These are phyloP conservation scores for Phaeosphaeriaceae sp. DNA, from an alignment of 2,329 filamentous ascomycete genomes.

Conservation along the genomic window DNA sequence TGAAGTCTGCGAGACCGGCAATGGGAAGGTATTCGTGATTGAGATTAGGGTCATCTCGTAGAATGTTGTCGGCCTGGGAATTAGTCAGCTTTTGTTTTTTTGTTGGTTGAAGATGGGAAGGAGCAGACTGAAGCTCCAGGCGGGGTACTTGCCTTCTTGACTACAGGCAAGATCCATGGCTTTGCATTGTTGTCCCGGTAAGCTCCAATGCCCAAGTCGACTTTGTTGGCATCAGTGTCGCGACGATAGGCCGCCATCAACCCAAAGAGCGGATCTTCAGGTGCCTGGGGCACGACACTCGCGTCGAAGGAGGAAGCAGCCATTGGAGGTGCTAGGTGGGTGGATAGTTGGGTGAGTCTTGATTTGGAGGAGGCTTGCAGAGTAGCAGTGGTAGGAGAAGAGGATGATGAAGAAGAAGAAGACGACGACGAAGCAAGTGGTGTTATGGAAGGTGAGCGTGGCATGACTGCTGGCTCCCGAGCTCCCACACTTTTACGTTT, in stretches of 20 bases:
- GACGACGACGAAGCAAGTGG: conserved; percentile 5
- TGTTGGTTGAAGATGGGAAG: not conserved
- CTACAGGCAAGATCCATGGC: conserved; percentile 95
- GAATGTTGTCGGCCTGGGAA: conserved; percentile 82
- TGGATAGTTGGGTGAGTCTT: conserved; percentile 64
- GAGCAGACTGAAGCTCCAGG: not conserved
- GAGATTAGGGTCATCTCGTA: conserved; percentile 84
- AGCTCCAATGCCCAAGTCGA: conserved; percentile 93
- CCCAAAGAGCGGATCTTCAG: conserved; percentile 94
- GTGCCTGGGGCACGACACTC: conserved; percentile 82
- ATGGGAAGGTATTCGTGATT: conserved; percentile 99
- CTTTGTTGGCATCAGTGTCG: conserved; percentile 78
- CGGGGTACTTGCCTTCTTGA: conserved; percentile 77
- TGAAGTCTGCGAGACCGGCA: conserved; percentile 84
- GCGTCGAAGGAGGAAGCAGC: conserved; percentile 73
- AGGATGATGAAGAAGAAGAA: no score
- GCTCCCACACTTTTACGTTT: conserved; percentile 33
- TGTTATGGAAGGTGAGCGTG: conserved; percentile 24
- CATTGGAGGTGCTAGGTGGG: conserved; percentile 70
- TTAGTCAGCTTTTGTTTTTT: conserved; percentile 25
- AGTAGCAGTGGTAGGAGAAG: conserved; percentile 17
- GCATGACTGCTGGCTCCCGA: conserved; percentile 26
- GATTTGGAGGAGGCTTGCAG: conserved; percentile 35
- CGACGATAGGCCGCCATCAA: conserved; percentile 86
- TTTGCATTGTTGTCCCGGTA: conserved; percentile 96